These are phyloP conservation scores for Xylaria multiplex DNA, from an alignment of 2,329 filamentous ascomycete species.

Conservation along the genomic window DNA sequence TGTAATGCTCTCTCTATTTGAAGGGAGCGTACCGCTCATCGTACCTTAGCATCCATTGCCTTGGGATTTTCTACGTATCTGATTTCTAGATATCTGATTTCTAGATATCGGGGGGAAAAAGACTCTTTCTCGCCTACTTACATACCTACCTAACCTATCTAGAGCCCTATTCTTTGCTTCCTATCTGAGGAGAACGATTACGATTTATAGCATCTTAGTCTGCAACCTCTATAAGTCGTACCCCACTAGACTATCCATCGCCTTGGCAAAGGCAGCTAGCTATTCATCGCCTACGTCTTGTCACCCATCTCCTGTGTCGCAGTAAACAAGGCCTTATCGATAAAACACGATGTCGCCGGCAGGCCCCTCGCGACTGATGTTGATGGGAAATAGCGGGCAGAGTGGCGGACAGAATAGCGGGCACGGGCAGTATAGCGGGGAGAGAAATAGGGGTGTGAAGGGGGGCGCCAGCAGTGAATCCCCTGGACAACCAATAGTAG, in stretches of 20 bases:
- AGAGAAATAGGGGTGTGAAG: conserved; percentile 43
- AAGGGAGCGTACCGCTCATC: conserved; percentile 25
- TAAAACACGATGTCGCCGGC: conserved; percentile 32
- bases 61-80: conserved; percentile 2
- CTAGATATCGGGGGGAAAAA: too few species aligned
- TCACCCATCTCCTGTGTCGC: not conserved
- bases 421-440: conserved; percentile 31
- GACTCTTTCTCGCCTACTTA: not conserved
- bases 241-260: conserved; percentile 16
- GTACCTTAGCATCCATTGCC: not conserved
- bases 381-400: conserved; percentile 17
- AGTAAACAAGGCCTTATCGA: conserved; percentile 33
- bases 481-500: conserved; percentile 47
- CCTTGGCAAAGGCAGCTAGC: not conserved
- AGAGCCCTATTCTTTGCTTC: not conserved
- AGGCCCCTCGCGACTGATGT: conserved; percentile 21
- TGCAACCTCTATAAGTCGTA: conserved; percentile 30
- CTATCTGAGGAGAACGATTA: conserved; percentile 1
- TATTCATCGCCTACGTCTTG: not conserved
- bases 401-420: too few species aligned
- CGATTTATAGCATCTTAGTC: not conserved
- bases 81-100: not conserved
- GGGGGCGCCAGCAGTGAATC: conserved; percentile 34
- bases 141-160: not conserved
- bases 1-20: conserved; percentile 28